A percentile compares a stretch with the other conserved stretches of the same genome.
These are phyloP conservation scores for Backusella macrospora DNA, from an alignment of 192 early-diverging fungal species.

Conservation along the genomic window DNA sequence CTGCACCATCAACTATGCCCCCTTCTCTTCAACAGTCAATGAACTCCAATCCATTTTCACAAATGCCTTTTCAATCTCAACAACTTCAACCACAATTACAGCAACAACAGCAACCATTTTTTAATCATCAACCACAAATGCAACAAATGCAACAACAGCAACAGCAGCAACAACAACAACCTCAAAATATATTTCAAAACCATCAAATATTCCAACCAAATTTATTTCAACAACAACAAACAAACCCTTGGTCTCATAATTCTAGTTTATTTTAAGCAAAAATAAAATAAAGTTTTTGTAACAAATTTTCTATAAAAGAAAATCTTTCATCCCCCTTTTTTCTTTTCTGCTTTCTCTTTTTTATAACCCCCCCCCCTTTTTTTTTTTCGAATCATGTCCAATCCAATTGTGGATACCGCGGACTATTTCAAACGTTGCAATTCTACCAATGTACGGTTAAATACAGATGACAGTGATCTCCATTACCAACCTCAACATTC, in stretches of 20 bases:
- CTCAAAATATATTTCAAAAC: conserved; percentile 36
- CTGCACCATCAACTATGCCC: neutral
- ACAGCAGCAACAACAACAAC: conserved; percentile 30
- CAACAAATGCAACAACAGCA: conserved; percentile 31
- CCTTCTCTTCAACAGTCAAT: conserved; percentile 24
- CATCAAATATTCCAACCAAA: conserved; percentile 7
- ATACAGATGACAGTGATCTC: neutral
- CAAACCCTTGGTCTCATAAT: neutral
- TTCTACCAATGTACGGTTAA: neutral
- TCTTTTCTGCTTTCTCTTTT: conserved; percentile 5
- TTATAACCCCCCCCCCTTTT: neutral
- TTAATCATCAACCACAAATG: conserved; percentile 20
- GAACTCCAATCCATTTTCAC: conserved; percentile 14
- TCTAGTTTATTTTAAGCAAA: neutral
- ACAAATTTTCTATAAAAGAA: neutral
- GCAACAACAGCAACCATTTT: conserved; percentile 21
- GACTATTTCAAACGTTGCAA: conserved; percentile 28
- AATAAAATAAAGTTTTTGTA: conserved; percentile 7
- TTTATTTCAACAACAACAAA: conserved; percentile 22
- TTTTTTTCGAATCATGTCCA: conserved; percentile 28
- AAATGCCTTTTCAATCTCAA: conserved; percentile 33
- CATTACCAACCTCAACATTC: neutral
- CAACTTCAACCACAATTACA: conserved; percentile 18
- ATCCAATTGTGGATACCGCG: conserved; percentile 35
- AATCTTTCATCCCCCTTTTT: neutral